Conservation (phyloP, 2,329 filamentous ascomycete genomes). For the Emmonsiellopsis sp. region DNA sequence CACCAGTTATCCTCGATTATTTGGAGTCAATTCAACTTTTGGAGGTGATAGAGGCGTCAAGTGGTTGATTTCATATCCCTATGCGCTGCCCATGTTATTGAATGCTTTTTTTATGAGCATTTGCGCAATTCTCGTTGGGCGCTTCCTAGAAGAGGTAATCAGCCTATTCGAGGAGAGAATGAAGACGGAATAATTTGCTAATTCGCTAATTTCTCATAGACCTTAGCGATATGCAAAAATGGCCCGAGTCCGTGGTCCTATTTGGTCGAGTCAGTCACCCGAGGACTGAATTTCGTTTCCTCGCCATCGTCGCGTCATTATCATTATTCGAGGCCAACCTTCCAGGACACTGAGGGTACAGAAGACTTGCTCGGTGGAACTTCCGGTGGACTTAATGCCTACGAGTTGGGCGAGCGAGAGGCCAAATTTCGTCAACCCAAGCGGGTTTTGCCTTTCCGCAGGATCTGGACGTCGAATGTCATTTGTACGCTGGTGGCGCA, state of each 20-base stretch:
- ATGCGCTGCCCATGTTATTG: constrained; percentile 59
- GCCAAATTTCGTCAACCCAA: constrained; percentile 28
- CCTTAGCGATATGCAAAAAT: constrained; percentile 37
- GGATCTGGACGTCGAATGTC: constrained; percentile 49
- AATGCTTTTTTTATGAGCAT: constrained; percentile 51
- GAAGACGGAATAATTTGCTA: not conserved
- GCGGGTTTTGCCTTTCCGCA: constrained; percentile 37
- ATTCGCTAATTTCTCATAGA: constrained; percentile 24
- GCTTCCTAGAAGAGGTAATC: constrained; percentile 55
- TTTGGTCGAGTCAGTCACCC: constrained; percentile 21
- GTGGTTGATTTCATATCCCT: constrained; percentile 57
- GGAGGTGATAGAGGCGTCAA: constrained; percentile 47
- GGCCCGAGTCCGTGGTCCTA: constrained; percentile 38
- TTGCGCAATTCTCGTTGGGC: constrained; percentile 47
- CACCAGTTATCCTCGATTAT: constrained; percentile 52
- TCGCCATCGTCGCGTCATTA: constrained; percentile 24
- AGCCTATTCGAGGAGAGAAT: not conserved
- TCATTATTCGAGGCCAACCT: constrained; percentile 25
- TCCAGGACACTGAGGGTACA: constrained; percentile 26
- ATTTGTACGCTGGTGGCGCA: constrained; percentile 52
- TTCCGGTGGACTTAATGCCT: constrained; percentile 22
- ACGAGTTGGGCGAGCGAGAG: constrained; percentile 31
- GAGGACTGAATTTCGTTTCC: constrained; percentile 17
- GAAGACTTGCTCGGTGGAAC: constrained; percentile 25
- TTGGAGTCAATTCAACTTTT: constrained; percentile 51